Evolutionary conservation across 2,329 filamentous ascomycete species (phyloP).

Genomic region (Boeremia exigua): DNA sequence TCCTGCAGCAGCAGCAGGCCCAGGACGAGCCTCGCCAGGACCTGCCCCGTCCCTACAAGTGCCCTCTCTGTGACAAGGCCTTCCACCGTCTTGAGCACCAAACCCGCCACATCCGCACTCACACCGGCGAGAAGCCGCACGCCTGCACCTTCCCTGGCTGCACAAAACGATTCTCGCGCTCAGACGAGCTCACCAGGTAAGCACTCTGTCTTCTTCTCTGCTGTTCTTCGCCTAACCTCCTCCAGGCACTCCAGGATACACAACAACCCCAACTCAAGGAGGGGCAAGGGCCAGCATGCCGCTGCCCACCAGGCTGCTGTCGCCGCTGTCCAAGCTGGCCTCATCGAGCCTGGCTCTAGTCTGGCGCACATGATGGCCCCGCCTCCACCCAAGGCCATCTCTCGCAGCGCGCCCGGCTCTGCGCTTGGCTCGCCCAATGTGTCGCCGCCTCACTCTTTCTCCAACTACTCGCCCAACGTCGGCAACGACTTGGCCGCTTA

Average conservation of each 20-base stretch:
- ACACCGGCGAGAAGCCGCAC: constrained; percentile 98
- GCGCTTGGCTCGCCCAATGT: constrained; percentile 92
- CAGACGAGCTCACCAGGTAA: constrained; percentile 81
- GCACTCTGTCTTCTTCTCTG: neutral
- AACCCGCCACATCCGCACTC: constrained; percentile 88
- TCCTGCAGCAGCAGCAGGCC: constrained; percentile 59
- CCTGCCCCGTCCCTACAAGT: constrained; percentile 96
- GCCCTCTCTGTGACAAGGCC: constrained; percentile 95
- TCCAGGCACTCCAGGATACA: constrained; percentile 91
- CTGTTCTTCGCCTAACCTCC: neutral
- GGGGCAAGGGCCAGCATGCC: constrained; percentile 82
- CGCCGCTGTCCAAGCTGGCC: constrained; percentile 56
- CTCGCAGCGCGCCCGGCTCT: constrained; percentile 86
- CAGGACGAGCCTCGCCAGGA: constrained; percentile 72
- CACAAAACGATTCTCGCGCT: constrained; percentile 95
- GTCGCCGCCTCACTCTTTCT: constrained; percentile 89
- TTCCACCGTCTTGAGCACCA: constrained; percentile 98
- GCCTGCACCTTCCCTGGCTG: constrained; percentile 94
- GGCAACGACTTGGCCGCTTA: constrained; percentile 66
- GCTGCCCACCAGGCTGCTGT: constrained; percentile 64
- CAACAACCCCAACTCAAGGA: constrained; percentile 96
- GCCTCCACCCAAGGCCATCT: constrained; percentile 73
- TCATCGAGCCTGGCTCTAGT: constrained; percentile 58
- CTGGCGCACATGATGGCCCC: constrained; percentile 77
- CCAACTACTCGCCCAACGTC: constrained; percentile 64